Conservation (phyloP, 75 land plant species). For the Selaginella tamariscina region DNA sequence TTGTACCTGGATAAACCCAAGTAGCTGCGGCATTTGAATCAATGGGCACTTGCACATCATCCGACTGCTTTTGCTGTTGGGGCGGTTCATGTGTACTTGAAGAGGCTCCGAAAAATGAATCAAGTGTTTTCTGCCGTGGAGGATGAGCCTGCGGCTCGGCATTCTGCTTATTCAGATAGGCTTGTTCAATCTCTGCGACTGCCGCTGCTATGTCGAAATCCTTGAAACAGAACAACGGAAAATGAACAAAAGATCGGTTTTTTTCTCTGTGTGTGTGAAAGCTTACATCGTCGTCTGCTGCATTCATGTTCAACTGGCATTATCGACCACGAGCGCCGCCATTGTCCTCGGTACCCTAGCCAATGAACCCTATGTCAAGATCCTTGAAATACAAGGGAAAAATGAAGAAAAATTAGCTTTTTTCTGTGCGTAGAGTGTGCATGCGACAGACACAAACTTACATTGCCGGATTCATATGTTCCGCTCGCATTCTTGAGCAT, state of each 20-base stretch:
- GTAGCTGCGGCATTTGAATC: slow-evolving; percentile 65
- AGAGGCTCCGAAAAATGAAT: neutral
- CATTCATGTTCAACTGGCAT: neutral
- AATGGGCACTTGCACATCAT: slow-evolving; percentile 19
- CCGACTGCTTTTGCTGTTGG: neutral
- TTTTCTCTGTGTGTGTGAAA: too few relatives aligned
- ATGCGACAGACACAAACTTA: too few relatives aligned
- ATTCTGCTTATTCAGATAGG: neutral
- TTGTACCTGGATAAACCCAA: slow-evolving; percentile 89
- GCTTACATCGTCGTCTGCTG: neutral
- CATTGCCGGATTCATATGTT: too few relatives aligned
- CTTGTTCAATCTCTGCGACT: slow-evolving; percentile 62
- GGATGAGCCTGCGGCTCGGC: neutral
- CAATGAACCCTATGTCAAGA: too few relatives aligned
- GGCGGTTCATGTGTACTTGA: neutral
- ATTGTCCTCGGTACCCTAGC: too few relatives aligned
- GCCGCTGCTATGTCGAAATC: slow-evolving; percentile 93
- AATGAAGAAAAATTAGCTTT: too few relatives aligned
- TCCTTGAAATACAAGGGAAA: too few relatives aligned
- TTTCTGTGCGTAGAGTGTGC: too few relatives aligned
- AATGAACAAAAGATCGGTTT: neutral
- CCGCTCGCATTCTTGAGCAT: too few relatives aligned
- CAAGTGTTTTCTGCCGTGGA: neutral
- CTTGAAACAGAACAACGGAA: slow-evolving; percentile 20
- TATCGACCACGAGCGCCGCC: neutral